Evolutionary conservation across 2,329 filamentous ascomycete genomes (phyloP).

Genomic region (Teratosphaeria zuluensis): DNA sequence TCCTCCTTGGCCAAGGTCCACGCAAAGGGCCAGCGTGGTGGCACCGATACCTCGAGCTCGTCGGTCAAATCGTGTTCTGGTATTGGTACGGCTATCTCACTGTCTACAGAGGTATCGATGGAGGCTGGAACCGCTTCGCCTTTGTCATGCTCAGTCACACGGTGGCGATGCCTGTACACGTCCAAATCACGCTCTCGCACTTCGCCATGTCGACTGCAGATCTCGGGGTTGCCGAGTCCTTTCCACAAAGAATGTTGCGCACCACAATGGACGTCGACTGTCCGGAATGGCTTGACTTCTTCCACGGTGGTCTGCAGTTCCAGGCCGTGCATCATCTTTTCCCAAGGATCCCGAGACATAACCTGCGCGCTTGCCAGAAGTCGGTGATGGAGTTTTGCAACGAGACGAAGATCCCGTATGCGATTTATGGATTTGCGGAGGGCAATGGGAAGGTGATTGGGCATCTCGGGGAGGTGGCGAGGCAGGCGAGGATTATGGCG

Average conservation of each 20-base stretch:
- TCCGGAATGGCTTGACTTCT: slow-evolving; percentile 60
- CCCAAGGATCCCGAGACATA: slow-evolving; percentile 59
- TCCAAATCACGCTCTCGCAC: slow-evolving; percentile 63
- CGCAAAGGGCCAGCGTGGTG: slow-evolving; percentile 55
- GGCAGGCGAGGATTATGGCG: slow-evolving; percentile 51
- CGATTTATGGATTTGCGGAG: slow-evolving; percentile 51
- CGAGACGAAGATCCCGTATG: slow-evolving; percentile 55
- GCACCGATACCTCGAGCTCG: slow-evolving; percentile 57
- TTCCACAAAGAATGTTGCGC: slow-evolving; percentile 58
- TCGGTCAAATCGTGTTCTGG: slow-evolving; percentile 56
- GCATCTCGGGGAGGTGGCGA: slow-evolving; percentile 47
- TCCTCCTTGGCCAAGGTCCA: slow-evolving; percentile 47
- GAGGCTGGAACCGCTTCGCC: slow-evolving; percentile 45
- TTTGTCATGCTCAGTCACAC: slow-evolving; percentile 58
- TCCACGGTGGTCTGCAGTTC: slow-evolving; percentile 65
- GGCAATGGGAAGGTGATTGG: slow-evolving; percentile 51
- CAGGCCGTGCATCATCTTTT: slow-evolving; percentile 63
- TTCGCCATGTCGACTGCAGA: slow-evolving; percentile 63
- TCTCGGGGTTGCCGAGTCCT: slow-evolving; percentile 55
- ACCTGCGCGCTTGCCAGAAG: slow-evolving; percentile 51
- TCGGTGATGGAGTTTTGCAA: slow-evolving; percentile 54
- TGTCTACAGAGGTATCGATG: slow-evolving; percentile 51
- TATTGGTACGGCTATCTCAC: slow-evolving; percentile 58
- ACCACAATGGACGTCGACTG: slow-evolving; percentile 69
- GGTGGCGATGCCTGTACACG: slow-evolving; percentile 57